A percentile compares a stretch with the other conserved stretches of the same genome.
Conservation (phyloP, 1,284 basidiomycete species). For the Sporisorium reilianum region DNA sequence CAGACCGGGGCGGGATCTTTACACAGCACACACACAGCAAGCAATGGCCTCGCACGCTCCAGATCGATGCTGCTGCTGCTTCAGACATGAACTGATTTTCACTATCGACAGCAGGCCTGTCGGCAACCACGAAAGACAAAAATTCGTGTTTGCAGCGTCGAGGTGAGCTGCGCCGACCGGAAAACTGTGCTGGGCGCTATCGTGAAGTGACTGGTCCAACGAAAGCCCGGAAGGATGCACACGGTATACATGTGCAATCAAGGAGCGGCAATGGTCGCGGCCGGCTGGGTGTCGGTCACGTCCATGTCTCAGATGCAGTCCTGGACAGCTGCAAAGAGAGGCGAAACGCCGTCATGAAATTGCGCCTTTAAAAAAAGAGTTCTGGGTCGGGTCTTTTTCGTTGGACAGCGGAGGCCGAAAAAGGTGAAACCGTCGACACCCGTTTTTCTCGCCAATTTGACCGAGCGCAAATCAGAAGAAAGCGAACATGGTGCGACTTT, state of each 20-base stretch:
- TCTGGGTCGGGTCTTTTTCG: not conserved
- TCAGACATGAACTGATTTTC: too few species aligned
- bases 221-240: not conserved
- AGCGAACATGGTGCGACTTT: too few species aligned
- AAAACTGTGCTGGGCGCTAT: not conserved
- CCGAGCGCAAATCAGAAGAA: slow-evolving; percentile 10
- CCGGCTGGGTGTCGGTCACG: not conserved
- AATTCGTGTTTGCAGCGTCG: not conserved
- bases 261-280: not conserved
- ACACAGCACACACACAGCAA: not conserved
- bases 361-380: not conserved
- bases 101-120: too few species aligned
- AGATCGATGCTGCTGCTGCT: too few species aligned
- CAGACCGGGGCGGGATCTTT: too few species aligned
- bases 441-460: too few species aligned
- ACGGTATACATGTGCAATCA: not conserved
- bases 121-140: not conserved
- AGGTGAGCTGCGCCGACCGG: too few species aligned
- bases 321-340: slow-evolving; percentile 17
- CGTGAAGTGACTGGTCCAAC: not conserved
- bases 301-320: slow-evolving; percentile 22
- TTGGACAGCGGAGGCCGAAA: slow-evolving; percentile 8
- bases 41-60: too few species aligned
- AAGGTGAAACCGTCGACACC: too few species aligned
- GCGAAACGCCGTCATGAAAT: slow-evolving; percentile 9